Base-by-base conservation (phyloP, 805 yeast species). In the Starmerella bombi region DNA sequence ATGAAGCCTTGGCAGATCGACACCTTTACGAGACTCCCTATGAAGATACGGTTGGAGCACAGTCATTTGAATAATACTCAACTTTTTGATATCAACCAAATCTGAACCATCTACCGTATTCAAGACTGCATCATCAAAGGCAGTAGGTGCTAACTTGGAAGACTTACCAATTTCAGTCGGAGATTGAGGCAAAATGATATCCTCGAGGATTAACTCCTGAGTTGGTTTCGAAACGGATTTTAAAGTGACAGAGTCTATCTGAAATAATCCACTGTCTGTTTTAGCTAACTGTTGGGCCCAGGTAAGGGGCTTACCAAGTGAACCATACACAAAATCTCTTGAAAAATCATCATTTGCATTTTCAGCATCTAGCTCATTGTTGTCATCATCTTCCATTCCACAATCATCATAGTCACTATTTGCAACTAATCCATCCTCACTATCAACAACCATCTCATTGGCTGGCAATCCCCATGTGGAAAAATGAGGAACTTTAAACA, bases 401-500 rank as follows among this genome's bases (percentile, higher is more conserved):
- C 10, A 7, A 23, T 23, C 27, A 12, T 12, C 12, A 12, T 7
- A 8, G 12, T 23, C 27, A 23, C 27, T 23, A 7, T 23, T 12
- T 7, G 10, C 12, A 23, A 23, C 27, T 12, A 8, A 7, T 7
- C 27, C 12, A 12, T 23, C 27, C n/a, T 47, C 52, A 12, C 53
- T 55, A 14, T 50, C 52, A 9, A 51, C 42, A 9, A 48, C 39
- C 57, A 52, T 50, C 14, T 52, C 52, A 6, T 50, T 49, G n/a
- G 40, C 46, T n/a, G 51, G 42, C 29, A 91, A 61, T 5, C 97
- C 97, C 95, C 96, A 91, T 5, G 81, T 73, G 63, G 94, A 84
- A 54, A 91, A 91, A 63, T 91, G 98, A 50, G 80, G 75, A 7
- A 86, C 95, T 50, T 67, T 72, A 60, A 83, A 85, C 1, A 78